Conservation (phyloP, 352 stramenopile species). For the Blastocystis sp. region DNA sequence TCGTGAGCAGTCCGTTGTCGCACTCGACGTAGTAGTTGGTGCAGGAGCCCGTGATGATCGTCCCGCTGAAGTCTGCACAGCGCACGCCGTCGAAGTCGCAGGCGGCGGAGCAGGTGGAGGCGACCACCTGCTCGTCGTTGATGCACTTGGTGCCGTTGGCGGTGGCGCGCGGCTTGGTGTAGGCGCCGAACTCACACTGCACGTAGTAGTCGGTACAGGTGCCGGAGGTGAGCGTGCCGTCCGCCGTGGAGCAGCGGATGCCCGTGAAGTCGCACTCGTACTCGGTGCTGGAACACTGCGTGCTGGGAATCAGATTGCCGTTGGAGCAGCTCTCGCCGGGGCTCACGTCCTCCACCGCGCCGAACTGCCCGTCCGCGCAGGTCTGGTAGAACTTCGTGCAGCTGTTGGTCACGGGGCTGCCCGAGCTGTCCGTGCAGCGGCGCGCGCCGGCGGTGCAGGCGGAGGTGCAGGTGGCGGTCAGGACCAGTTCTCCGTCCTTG, state of each 20-base stretch:
- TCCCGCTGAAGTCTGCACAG: conserved; percentile 44
- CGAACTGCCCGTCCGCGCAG: conserved; percentile 14
- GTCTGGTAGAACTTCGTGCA: conserved; percentile 58
- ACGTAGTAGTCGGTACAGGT: conserved; percentile 58
- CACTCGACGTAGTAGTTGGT: conserved; percentile 65
- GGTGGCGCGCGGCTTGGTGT: conserved; percentile 44
- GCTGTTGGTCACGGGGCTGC: neutral
- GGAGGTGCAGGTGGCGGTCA: neutral
- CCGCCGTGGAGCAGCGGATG: conserved; percentile 56
- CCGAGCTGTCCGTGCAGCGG: neutral
- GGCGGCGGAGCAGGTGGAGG: conserved; percentile 25
- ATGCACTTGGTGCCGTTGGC: conserved; percentile 61
- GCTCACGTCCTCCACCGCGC: conserved; percentile 5
- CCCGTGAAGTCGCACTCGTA: conserved; percentile 67
- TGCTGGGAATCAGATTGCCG: conserved; percentile 38
- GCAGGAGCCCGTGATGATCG: conserved; percentile 37
- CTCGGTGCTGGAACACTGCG: conserved; percentile 25
- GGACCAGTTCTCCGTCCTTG: conserved; percentile 60
- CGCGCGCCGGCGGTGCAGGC: neutral
- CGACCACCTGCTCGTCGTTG: conserved; percentile 62
- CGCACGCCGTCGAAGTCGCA: conserved; percentile 57
- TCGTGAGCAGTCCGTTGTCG: conserved; percentile 43
- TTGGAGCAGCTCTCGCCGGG: conserved; percentile 57
- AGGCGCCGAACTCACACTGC: conserved; percentile 65
- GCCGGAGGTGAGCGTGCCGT: conserved; percentile 30